phyloP scores from a whole-genome alignment of 75 land plant species.

The Pseudotsuga menziesii region DNA sequence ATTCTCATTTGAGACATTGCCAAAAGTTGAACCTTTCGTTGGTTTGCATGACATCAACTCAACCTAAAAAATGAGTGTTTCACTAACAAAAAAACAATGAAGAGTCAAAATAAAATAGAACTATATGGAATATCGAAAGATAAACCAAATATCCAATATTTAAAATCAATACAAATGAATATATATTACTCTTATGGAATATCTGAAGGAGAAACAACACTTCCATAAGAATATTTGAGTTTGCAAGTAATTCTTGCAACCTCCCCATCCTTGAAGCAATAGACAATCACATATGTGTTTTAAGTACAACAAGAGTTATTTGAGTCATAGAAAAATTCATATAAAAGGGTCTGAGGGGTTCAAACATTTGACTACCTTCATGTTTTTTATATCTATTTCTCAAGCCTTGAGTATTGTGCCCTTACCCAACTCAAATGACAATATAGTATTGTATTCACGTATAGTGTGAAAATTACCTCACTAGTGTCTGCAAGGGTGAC shows the following conservation, averaged over 20 bases:
- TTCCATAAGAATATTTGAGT: constrained; percentile 94
- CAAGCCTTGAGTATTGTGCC: constrained; percentile 88
- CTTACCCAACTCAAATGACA: constrained; percentile 81
- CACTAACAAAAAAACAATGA: constrained; percentile 31
- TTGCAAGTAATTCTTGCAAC: constrained; percentile 80
- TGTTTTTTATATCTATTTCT: constrained; percentile 83
- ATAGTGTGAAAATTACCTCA: constrained; percentile 87
- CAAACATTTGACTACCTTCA: constrained; percentile 56
- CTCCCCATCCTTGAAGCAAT: constrained; percentile 70
- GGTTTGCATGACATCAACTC: constrained; percentile 84
- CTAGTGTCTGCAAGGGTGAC: constrained; percentile 75
- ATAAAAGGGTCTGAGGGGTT: background rate
- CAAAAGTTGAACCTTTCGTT: constrained; percentile 70
- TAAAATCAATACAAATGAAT: background rate
- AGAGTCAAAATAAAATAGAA: background rate
- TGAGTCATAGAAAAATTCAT: background rate
- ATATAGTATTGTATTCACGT: constrained; percentile 82
- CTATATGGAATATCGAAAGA: background rate
- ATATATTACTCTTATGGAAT: constrained; percentile 71
- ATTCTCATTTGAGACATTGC: constrained; percentile 74
- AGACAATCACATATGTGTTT: constrained; percentile 5
- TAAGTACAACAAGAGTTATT: background rate
- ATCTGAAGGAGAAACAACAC: constrained; percentile 86
- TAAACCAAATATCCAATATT: background rate
- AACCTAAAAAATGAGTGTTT: constrained; percentile 79